Conservation (phyloP, 2,329 filamentous ascomycete species). For the Talaromyces sp. region DNA sequence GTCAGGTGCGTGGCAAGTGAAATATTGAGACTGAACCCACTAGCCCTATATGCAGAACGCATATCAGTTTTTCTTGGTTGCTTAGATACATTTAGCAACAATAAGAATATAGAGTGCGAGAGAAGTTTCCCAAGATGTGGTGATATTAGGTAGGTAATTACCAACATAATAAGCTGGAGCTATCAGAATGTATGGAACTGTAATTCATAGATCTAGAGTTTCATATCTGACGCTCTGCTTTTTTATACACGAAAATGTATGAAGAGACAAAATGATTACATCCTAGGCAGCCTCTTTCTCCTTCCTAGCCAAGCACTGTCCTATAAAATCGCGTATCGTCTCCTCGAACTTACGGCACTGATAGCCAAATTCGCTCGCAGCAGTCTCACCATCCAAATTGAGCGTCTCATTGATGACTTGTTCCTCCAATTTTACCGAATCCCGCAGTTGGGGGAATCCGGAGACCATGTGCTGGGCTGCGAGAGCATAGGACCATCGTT, state of each 20-base stretch:
- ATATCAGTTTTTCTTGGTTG: no score
- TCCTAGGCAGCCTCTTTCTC: background rate
- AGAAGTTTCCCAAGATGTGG: background rate
- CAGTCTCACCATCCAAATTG: slow-evolving; percentile 44
- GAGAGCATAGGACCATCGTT: slow-evolving; percentile 47
- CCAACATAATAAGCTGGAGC: background rate
- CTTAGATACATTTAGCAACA: no score
- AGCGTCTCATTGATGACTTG: slow-evolving; percentile 23
- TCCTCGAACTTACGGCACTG: slow-evolving; percentile 26
- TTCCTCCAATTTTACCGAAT: slow-evolving; percentile 25
- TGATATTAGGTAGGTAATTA: background rate
- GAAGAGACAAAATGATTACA: background rate
- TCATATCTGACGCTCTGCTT: background rate
- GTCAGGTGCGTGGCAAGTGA: no score
- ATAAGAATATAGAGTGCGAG: no score
- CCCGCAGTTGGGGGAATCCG: slow-evolving; percentile 37
- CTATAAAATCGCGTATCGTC: slow-evolving; percentile 5
- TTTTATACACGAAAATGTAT: background rate
- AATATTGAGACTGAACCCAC: no score
- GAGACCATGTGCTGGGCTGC: slow-evolving; percentile 44
- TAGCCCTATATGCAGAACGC: no score
- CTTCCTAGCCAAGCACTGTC: slow-evolving; percentile 1
- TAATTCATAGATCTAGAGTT: background rate
- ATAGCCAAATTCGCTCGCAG: slow-evolving; percentile 40
- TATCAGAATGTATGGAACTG: background rate